Base-by-base conservation (phyloP, 306 rosid genomes). In the Glycine soja region DNA sequence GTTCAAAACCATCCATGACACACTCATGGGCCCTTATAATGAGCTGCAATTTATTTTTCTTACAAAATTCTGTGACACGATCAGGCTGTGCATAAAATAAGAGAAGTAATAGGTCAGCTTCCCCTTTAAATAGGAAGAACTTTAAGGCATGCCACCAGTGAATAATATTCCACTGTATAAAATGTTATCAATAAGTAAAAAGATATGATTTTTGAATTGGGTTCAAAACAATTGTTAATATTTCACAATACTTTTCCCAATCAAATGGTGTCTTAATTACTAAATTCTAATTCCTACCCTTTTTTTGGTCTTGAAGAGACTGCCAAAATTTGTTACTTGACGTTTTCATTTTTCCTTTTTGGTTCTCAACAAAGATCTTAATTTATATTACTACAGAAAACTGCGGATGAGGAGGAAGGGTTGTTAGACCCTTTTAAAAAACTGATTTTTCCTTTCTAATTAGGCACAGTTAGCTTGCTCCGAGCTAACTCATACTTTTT, bases 1-100 rank as follows among this genome's bases (percentile, higher is more conserved):
- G 89, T 86, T 96, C 99, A 85, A 96, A 96, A 58, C 99, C 99
- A 74, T 96, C 99, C 99, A 96, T 96, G 67, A 96, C 99, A 83
- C 99, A 96, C 87, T 96, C 99, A 70, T 96, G 99, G 79, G 99
- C 99, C 82, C 99, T 92, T 84, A 96, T 85, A 76, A 96, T 96
- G 62, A 96, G 97, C 90, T 96, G 99, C 77, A 96, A 80, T 85
- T 93, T 96, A 84, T 96, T 96, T 85, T 82, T 96, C 98, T 93
- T 96, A 66, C 99, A 96, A 83, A 96, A 96, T 12, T 96, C 99
- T 1, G 92, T 85, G 50, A 96, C 99, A 9, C 99, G 99, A 62
- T 96, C 99, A 54, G 99, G 99, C 99, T 96, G 95, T 96, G 95
- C 90, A 88, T 59, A 74, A 71, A 58, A 79, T 72, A 89, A 78